Conservation (phyloP, 805 yeast genomes). For the Ogataea methylovora region DNA sequence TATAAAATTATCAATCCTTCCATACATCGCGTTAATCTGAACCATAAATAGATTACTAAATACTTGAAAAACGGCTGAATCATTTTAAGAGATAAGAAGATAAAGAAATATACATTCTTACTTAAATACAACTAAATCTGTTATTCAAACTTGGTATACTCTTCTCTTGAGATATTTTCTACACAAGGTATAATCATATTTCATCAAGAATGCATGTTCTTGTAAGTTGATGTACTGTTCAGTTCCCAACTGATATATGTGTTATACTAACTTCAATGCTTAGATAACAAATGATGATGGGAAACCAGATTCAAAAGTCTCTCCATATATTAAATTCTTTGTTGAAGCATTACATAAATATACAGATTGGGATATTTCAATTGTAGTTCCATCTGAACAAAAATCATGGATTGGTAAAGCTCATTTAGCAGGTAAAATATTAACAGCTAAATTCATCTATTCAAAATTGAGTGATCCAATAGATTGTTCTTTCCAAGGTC, state of each 20-base stretch:
- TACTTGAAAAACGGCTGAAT: too few relatives aligned
- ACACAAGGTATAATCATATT: not conserved
- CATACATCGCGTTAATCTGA: too few relatives aligned
- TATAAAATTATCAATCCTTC: too few relatives aligned
- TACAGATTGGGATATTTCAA: slow-evolving; percentile 74
- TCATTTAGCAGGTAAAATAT: slow-evolving; percentile 64
- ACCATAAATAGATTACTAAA: too few relatives aligned
- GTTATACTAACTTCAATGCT: not conserved
- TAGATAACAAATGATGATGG: slow-evolving; percentile 31
- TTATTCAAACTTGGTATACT: too few relatives aligned
- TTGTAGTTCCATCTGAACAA: slow-evolving; percentile 72
- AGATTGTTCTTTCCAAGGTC: slow-evolving; percentile 52
- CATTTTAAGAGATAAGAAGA: too few relatives aligned
- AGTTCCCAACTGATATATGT: too few relatives aligned
- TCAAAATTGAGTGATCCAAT: slow-evolving; percentile 30
- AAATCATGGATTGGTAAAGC: slow-evolving; percentile 94
- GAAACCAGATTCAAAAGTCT: slow-evolving; percentile 60
- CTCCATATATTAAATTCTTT: slow-evolving; percentile 74
- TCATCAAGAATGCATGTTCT: not conserved
- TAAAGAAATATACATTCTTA: too few relatives aligned
- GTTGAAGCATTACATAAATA: slow-evolving; percentile 50
- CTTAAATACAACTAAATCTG: too few relatives aligned
- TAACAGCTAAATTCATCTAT: slow-evolving; percentile 51
- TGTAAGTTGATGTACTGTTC: not conserved
- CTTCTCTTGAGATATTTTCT: not conserved